Percentiles rank a stretch among this genome's conserved stretches.
phyloP scores from a whole-genome alignment of 768 basidiomycete genomes.

The Asterophora parasitica region DNA sequence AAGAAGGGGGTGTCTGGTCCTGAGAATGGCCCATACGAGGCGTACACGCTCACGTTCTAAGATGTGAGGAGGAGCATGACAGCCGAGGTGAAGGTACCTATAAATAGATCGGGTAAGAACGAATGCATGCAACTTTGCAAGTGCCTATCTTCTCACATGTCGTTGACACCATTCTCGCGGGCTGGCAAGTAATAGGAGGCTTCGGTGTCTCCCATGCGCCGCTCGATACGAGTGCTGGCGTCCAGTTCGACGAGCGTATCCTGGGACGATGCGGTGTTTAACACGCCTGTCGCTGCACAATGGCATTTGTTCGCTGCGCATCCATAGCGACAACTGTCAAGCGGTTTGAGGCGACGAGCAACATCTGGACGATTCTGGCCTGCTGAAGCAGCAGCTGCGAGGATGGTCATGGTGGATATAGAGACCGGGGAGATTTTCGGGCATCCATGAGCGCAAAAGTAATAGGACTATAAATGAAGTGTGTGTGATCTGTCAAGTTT shows the following conservation, averaged over 20 bases:
- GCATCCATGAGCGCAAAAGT: not conserved
- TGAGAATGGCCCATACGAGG: constrained; percentile 68
- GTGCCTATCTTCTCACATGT: constrained; percentile 53
- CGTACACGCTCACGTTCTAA: constrained; percentile 45
- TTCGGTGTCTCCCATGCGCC: constrained; percentile 70
- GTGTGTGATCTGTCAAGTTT: not conserved
- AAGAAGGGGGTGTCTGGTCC: constrained; percentile 69
- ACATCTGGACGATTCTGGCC: not conserved
- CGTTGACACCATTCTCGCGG: constrained; percentile 78
- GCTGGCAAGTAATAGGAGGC: constrained; percentile 76
- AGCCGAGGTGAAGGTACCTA: constrained; percentile 80
- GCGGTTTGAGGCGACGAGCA: not conserved
- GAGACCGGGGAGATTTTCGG: not conserved
- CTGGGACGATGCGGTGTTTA: constrained; percentile 14
- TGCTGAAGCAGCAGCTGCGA: not conserved
- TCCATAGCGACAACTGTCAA: constrained; percentile 1
- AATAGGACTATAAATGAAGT: constrained; percentile 3
- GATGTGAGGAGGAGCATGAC: constrained; percentile 41
- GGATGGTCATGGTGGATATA: not conserved
- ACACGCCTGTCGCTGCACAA: not conserved
- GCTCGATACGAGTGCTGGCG: constrained; percentile 30
- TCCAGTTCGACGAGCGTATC: constrained; percentile 15
- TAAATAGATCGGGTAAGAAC: not conserved
- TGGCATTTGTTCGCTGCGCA: constrained; percentile 7
- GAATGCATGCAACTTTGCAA: too few species aligned